Conservation (phyloP, 257 asterid species). For the Solanum chmielewskii region DNA sequence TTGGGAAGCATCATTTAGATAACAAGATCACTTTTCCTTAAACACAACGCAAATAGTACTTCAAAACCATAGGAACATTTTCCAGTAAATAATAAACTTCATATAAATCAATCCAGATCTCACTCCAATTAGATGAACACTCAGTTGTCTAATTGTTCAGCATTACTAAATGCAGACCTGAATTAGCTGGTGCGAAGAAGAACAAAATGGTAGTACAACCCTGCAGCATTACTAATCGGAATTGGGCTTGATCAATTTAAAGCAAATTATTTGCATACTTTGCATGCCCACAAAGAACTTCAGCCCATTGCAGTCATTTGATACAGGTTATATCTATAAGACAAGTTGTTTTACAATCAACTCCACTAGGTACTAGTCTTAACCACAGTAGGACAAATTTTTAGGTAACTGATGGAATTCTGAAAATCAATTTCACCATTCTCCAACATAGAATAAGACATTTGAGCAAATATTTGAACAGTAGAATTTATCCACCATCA, state of each 20-base stretch:
- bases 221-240: not conserved
- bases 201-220: not conserved
- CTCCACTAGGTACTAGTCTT: not conserved
- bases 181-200: not conserved
- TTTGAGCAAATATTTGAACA: not conserved
- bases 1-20: not conserved
- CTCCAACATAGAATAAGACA: not conserved
- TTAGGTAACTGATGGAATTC: not conserved
- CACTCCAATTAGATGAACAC: not conserved
- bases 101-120: not conserved
- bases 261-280: not conserved
- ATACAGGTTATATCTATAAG: not conserved
- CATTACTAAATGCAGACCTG: not conserved
- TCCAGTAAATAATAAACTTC: not conserved
- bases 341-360: not conserved
- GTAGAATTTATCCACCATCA: not conserved
- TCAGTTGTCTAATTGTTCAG: not conserved
- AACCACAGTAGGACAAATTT: not conserved
- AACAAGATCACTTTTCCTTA: not conserved
- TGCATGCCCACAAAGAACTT: not conserved
- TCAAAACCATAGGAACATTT: not conserved
- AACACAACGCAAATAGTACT: not conserved
- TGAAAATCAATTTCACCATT: not conserved
- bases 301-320: not conserved
- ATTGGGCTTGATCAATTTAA: not conserved